Conservation (phyloP, 257 asterid species). For the Primulina eburnea region DNA sequence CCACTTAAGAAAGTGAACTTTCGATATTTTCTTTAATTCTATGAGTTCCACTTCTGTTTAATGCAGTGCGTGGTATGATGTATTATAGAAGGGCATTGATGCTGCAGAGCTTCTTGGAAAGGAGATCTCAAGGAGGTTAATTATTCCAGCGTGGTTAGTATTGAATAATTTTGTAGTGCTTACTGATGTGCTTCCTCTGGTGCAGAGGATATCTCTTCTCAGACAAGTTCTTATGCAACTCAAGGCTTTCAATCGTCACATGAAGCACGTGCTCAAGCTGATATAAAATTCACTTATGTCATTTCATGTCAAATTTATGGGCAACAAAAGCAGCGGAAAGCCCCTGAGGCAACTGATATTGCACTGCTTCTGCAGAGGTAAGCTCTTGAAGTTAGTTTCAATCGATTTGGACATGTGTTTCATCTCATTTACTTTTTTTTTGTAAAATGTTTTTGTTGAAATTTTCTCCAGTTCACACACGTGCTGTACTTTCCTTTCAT, state of each 20-base stretch:
- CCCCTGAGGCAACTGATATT: constrained; percentile 96
- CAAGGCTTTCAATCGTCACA: constrained; percentile 83
- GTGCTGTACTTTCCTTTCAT: background rate
- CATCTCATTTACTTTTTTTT: background rate
- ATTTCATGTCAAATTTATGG: constrained; percentile 98
- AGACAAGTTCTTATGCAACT: constrained; percentile 44
- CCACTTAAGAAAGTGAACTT: constrained; percentile 7
- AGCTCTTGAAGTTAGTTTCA: constrained; percentile 17
- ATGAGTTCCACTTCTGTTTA: constrained; percentile 24
- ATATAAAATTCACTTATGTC: constrained; percentile 86
- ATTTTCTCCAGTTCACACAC: background rate
- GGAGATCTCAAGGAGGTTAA: constrained; percentile 75
- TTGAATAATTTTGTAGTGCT: constrained; percentile 20
- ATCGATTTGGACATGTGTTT: constrained; percentile 3
- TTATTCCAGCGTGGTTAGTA: constrained; percentile 14
- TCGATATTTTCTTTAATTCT: background rate
- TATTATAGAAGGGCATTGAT: constrained; percentile 95
- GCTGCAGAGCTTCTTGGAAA: constrained; percentile 91
- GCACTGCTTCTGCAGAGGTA: constrained; percentile 86
- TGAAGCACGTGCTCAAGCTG: constrained; percentile 97
- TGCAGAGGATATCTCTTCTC: constrained; percentile 57
- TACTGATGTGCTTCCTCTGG: constrained; percentile 23
- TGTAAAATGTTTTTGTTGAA: background rate
- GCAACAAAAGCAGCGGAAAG: constrained; percentile 90
- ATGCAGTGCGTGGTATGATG: constrained; percentile 98